Conservation (phyloP, 75 land plant genomes). For the Adiantum capillusveneris region DNA sequence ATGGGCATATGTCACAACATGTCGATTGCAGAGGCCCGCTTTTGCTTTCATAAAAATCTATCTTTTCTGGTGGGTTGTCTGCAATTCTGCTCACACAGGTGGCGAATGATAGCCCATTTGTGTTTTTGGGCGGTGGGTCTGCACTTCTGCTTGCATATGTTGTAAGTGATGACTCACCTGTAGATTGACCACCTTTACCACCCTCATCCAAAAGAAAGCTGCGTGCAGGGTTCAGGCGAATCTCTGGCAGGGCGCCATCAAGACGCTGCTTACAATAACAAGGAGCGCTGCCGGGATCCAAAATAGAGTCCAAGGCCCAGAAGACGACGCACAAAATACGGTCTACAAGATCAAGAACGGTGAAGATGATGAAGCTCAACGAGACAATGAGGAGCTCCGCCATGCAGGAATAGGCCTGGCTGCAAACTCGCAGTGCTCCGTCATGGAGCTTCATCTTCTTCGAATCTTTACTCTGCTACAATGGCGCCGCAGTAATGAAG, state of each 20-base stretch:
- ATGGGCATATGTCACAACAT: too few species aligned
- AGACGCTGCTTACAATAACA: slow-evolving; percentile 49
- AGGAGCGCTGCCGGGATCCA: slow-evolving; percentile 60
- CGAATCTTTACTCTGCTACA: too few species aligned
- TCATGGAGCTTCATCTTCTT: too few species aligned
- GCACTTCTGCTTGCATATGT: too few species aligned
- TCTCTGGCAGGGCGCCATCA: slow-evolving; percentile 14
- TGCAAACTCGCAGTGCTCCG: too few species aligned
- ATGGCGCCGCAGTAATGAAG: too few species aligned
- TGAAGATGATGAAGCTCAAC: slow-evolving; percentile 54
- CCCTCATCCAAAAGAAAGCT: neutral
- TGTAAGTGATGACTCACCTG: neutral
- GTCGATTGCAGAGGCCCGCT: too few species aligned
- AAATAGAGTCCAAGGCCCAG: slow-evolving; percentile 44
- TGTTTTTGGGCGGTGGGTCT: slow-evolving; percentile 10
- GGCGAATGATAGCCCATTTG: too few species aligned
- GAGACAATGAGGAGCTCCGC: slow-evolving; percentile 25
- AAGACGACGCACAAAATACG: slow-evolving; percentile 55
- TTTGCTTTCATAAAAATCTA: too few species aligned
- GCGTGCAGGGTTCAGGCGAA: neutral
- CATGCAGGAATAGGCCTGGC: neutral
- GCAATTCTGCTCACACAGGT: too few species aligned
- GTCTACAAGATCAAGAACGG: slow-evolving; percentile 62
- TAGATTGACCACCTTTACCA: neutral
- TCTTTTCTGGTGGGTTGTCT: too few species aligned